These are phyloP conservation scores for Colletotrichum tropicale DNA, from an alignment of 2,329 filamentous ascomycete species.

Conservation along the genomic window DNA sequence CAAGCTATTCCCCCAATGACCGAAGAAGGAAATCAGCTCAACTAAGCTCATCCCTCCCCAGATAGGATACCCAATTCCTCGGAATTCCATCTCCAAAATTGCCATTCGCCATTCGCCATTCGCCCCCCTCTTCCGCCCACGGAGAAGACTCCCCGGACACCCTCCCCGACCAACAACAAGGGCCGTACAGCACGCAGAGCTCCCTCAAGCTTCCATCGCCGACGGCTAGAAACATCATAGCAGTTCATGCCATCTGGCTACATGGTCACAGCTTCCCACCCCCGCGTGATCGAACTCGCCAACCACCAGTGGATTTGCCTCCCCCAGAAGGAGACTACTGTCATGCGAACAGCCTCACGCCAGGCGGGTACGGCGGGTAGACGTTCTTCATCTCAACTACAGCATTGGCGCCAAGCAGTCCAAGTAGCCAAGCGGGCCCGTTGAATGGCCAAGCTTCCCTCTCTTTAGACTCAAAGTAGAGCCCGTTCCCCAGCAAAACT, in stretches of 20 bases:
- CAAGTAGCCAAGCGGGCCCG: not conserved
- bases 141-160: not conserved
- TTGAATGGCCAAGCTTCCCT: not conserved
- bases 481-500: not conserved
- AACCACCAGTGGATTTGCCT: not conserved
- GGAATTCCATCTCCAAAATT: not conserved
- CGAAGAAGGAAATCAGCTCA: not conserved
- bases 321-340: not conserved
- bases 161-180: not conserved
- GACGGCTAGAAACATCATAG: not conserved
- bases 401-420: conserved; percentile 2
- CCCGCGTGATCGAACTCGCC: not conserved
- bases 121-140: not conserved
- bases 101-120: not conserved
- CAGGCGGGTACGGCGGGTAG: not conserved
- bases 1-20: not conserved
- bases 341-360: not conserved
- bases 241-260: not conserved
- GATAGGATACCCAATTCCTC: not conserved
- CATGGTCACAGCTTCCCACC: not conserved
- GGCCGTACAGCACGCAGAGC: not conserved
- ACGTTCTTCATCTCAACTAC: not conserved
- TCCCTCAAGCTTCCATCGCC: not conserved
- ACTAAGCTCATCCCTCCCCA: not conserved
- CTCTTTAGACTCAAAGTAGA: not conserved